Percentiles rank a stretch among this genome's conserved stretches.
Conservation (phyloP, 352 stramenopile species). For the Peronospora tabacina region DNA sequence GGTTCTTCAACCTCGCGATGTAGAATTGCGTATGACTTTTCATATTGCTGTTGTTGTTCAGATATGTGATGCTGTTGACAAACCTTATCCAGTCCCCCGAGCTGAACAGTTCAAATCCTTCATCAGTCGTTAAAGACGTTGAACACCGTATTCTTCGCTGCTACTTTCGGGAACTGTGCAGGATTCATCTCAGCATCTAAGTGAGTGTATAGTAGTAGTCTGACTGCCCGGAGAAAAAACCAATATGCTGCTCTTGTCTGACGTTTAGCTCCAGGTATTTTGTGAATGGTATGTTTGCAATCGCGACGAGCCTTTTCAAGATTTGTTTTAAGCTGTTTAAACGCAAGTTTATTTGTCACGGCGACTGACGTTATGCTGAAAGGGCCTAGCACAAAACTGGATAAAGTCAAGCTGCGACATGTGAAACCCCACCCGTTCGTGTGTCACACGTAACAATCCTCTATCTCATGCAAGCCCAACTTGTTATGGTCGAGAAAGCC, state of each 20-base stretch:
- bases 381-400: neutral
- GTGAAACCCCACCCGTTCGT: neutral
- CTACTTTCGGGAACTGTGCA: slow-evolving; percentile 73
- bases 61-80: slow-evolving; percentile 66
- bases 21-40: neutral
- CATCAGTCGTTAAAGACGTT: slow-evolving; percentile 52
- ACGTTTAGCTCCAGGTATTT: neutral
- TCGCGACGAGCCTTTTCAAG: neutral
- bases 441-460: neutral
- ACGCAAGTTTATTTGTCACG: slow-evolving; percentile 3
- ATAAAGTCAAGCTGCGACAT: too few species aligned
- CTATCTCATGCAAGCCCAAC: neutral
- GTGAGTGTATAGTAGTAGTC: slow-evolving; percentile 12
- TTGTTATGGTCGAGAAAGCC: slow-evolving; percentile 7
- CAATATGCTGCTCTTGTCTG: neutral
- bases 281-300: slow-evolving; percentile 2
- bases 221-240: neutral
- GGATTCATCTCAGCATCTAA: slow-evolving; percentile 43
- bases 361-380: neutral
- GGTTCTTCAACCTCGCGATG: neutral
- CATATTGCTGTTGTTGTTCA: slow-evolving; percentile 10
- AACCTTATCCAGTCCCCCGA: slow-evolving; percentile 79
- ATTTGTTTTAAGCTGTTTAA: neutral
- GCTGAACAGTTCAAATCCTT: slow-evolving; percentile 69
- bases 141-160: slow-evolving; percentile 76